Evolutionary conservation across 1,139 yeast genomes (phyloP).

Genomic region (Barnettozyma hawaiiensis): DNA sequence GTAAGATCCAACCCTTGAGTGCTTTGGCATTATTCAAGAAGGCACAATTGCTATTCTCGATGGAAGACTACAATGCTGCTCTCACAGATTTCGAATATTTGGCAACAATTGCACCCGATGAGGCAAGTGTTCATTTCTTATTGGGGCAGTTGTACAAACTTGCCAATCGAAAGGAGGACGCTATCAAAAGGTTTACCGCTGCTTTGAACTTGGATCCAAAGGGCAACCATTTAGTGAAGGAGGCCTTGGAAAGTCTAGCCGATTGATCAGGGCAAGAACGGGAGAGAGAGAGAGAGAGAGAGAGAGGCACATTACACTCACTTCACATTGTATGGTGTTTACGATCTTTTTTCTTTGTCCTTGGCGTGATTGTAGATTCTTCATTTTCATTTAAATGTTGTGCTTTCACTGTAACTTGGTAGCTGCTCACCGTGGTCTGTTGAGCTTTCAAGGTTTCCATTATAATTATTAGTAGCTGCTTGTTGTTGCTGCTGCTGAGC

Average conservation of each 20-base stretch:
- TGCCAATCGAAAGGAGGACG: conserved; percentile 67
- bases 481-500: background rate
- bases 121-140: conserved; percentile 86
- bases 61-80: conserved; percentile 70
- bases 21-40: conserved; percentile 86
- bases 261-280: no score
- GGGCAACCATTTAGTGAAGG: conserved; percentile 81
- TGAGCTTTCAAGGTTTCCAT: background rate
- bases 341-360: background rate
- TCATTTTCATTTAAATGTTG: background rate
- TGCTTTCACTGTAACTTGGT: conserved; percentile 10
- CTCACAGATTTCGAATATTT: conserved; percentile 68
- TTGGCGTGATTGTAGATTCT: background rate
- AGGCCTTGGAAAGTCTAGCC: conserved; percentile 57
- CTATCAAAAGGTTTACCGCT: conserved; percentile 80
- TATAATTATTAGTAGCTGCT: background rate
- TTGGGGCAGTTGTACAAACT: conserved; percentile 83
- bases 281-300: no score
- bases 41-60: conserved; percentile 72
- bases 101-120: conserved; percentile 72
- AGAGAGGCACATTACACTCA: background rate
- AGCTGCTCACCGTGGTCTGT: conserved; percentile 7
- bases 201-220: conserved; percentile 93
- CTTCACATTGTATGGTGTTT: background rate
- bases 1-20: conserved; percentile 76